Conservation (phyloP, 495 filamentous ascomycete genomes). For the Bombardia bombarda region DNA sequence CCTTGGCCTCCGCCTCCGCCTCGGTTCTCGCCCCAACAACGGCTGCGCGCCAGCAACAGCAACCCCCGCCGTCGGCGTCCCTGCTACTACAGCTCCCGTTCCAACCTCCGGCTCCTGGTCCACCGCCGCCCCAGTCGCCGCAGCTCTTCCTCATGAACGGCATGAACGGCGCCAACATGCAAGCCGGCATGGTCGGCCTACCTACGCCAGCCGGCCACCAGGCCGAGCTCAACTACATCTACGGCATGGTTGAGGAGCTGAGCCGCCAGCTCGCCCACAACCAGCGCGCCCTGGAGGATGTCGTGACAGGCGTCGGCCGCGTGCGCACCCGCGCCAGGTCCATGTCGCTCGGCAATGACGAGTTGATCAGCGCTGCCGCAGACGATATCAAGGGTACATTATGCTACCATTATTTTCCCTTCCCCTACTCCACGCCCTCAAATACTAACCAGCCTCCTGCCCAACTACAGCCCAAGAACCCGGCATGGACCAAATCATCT, state of each 20-base stretch:
- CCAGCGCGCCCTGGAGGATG: slow-evolving; percentile 63
- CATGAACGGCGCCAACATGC: slow-evolving; percentile 45
- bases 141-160: slow-evolving; percentile 40
- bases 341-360: slow-evolving; percentile 41
- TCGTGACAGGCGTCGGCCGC: slow-evolving; percentile 55
- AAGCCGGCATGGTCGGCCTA: slow-evolving; percentile 38
- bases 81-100: background rate
- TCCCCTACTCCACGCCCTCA: background rate
- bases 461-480: slow-evolving; percentile 32
- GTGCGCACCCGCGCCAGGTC: slow-evolving; percentile 41
- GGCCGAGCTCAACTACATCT: slow-evolving; percentile 80
- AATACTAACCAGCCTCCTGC: slow-evolving; percentile 1
- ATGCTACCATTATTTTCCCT: slow-evolving; percentile 3
- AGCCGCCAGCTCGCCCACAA: slow-evolving; percentile 70
- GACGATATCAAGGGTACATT: slow-evolving; percentile 46
- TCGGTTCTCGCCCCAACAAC: too few relatives aligned
- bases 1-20: too few relatives aligned
- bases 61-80: background rate
- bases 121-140: slow-evolving; percentile 15
- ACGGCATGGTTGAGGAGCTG: slow-evolving; percentile 74
- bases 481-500: slow-evolving; percentile 44
- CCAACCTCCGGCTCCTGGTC: background rate
- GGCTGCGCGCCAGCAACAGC: slow-evolving; percentile 6
- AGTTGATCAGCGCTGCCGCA: slow-evolving; percentile 37
- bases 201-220: slow-evolving; percentile 76